Conservation (phyloP, 2,329 filamentous ascomycete genomes). For the Albifimbria verrucaria region DNA sequence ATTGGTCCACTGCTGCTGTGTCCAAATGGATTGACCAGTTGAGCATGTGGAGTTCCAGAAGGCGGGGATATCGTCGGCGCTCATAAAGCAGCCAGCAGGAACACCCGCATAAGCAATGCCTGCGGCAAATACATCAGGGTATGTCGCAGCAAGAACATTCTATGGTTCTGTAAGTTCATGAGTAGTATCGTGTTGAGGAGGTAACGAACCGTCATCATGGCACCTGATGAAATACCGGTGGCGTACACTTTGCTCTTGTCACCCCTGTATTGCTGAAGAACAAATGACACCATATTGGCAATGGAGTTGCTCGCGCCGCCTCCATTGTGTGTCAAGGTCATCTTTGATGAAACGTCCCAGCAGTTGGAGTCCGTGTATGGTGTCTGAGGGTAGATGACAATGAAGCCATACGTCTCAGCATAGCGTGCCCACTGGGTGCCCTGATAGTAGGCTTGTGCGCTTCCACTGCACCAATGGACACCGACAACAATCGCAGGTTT, state of each 20-base stretch:
- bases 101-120: slow-evolving; percentile 50
- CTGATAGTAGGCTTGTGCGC: slow-evolving; percentile 47
- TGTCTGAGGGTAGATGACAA: slow-evolving; percentile 46
- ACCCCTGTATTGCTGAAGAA: slow-evolving; percentile 43
- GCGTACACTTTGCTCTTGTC: slow-evolving; percentile 46
- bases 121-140: slow-evolving; percentile 52
- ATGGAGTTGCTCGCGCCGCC: slow-evolving; percentile 49
- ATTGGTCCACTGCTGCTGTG: slow-evolving; percentile 37
- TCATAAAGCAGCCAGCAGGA: slow-evolving; percentile 51
- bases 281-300: slow-evolving; percentile 51
- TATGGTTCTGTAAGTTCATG: slow-evolving; percentile 13
- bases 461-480: slow-evolving; percentile 55
- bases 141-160: slow-evolving; percentile 49
- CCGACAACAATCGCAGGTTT: slow-evolving; percentile 51
- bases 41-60: slow-evolving; percentile 55
- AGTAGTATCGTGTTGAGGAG: background rate
- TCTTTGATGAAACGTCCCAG: slow-evolving; percentile 57
- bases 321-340: slow-evolving; percentile 46
- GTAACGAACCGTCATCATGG: slow-evolving; percentile 19
- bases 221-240: slow-evolving; percentile 29
- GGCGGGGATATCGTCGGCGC: slow-evolving; percentile 35
- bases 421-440: slow-evolving; percentile 49
- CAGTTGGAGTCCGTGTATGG: slow-evolving; percentile 37
- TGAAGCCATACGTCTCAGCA: slow-evolving; percentile 54
- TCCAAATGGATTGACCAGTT: slow-evolving; percentile 42